phyloP scores from a whole-genome alignment of 305 asterid genomes.

The Striga hermonthica region DNA sequence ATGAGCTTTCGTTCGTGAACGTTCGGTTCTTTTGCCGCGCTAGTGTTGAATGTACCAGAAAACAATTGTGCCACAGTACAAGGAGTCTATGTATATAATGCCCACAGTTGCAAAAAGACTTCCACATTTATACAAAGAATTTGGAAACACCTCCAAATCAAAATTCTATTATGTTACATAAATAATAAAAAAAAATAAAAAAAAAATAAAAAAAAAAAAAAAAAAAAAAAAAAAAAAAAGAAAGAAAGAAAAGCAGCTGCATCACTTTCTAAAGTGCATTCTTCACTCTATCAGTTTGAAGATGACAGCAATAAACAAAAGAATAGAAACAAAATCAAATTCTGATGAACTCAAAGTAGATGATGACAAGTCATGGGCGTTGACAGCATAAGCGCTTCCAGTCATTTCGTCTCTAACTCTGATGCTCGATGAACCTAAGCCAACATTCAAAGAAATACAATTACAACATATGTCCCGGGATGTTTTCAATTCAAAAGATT shows the following conservation, averaged over 20 bases:
- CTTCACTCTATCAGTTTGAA: slow-evolving; percentile 37
- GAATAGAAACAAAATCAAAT: slow-evolving; percentile 31
- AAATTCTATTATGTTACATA: slow-evolving; percentile 20
- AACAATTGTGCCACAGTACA: too few relatives aligned
- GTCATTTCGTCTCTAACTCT: slow-evolving; percentile 59
- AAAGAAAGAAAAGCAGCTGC: slow-evolving; percentile 6
- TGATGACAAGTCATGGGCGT: slow-evolving; percentile 47
- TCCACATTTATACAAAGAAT: slow-evolving; percentile 26
- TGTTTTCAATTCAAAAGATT: neutral
- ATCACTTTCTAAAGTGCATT: slow-evolving; percentile 29
- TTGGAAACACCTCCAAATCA: slow-evolving; percentile 22
- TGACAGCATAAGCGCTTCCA: slow-evolving; percentile 50
- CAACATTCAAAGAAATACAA: neutral
- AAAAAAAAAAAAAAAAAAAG: too few relatives aligned
- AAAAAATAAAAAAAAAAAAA: too few relatives aligned
- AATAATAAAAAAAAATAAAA: neutral
- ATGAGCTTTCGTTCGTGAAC: too few relatives aligned
- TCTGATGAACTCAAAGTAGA: slow-evolving; percentile 31
- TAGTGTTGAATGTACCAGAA: too few relatives aligned
- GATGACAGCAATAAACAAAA: slow-evolving; percentile 40
- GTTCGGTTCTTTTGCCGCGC: too few relatives aligned
- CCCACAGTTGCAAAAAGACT: slow-evolving; percentile 16
- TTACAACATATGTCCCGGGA: neutral
- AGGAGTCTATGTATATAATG: neutral
- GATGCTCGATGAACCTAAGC: slow-evolving; percentile 64